Base-by-base conservation (phyloP, 106 monocot species). In the Gastrodia elata region DNA sequence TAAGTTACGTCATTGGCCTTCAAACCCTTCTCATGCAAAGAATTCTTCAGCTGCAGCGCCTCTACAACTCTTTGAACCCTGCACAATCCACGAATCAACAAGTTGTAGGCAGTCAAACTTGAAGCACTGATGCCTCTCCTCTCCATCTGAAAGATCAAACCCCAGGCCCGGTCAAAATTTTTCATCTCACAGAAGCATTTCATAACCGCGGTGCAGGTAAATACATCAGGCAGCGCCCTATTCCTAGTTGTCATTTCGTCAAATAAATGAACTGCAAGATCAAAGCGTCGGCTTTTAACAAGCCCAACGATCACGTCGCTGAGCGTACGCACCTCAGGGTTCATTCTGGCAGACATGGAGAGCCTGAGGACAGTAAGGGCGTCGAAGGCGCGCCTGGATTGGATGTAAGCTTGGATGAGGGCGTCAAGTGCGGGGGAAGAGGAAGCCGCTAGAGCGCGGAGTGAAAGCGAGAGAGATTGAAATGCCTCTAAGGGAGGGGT, bases 61-160 rank as follows among this genome's bases (percentile, higher is more conserved):
- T 97, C 96, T 15, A 39, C 64, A 22, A 78, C 82, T 57, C 77
- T 79, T 69, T 68, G 67, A 34, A 56, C 75, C 85, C 82, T 97
- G 75, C 96, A 97, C 48, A 97, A 75, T 28, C 92, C 96, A 76
- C 92, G 90, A n/a, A 97, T 82, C 42, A 92, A 71, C 37, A 86
- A 80, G 77, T 92, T 97, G 70, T 97, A 92, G 0, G 83, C 74
- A 2, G 86, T 81, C 65, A 86, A 79, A 25, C 73, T 87, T 18
- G 75, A 78, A 38, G 72, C 72, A 70, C 68, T 42, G 20, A 77
- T 18, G 22, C 68, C 75, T 38, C 70, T 48, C 6, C 34, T 67
- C 72, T 91, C 94, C 84, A 88, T 88, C 39, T 52, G 55, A 11
- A 4, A 65, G 44, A 94, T 49, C 24, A 82, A 22, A 35, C 83